Percentiles rank a stretch among this genome's conserved stretches.
Conservation (phyloP, 163 green algal species). For the Chlorella variabilis region DNA sequence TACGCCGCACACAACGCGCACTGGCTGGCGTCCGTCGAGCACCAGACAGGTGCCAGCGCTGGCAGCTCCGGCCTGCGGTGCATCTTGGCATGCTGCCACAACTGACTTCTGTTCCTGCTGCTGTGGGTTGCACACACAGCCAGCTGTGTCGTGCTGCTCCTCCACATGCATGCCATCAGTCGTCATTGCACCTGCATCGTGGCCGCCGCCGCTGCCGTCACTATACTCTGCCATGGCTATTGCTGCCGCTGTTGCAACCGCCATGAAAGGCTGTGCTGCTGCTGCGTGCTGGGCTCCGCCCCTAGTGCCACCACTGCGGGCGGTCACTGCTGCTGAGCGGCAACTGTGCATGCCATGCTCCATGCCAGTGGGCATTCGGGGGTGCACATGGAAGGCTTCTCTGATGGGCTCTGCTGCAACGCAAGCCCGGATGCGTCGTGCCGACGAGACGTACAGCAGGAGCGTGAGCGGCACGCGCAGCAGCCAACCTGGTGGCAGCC, state of each 20-base stretch:
- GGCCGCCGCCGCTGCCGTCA: neutral
- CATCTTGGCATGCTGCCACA: neutral
- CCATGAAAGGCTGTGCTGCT: neutral
- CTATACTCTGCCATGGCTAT: neutral
- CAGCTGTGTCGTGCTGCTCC: neutral
- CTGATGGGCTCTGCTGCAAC: slow-evolving; percentile 53
- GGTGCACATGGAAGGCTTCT: slow-evolving; percentile 38
- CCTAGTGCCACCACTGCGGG: no score
- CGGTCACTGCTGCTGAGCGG: neutral
- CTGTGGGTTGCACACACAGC: no score
- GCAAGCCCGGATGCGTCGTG: slow-evolving; percentile 45
- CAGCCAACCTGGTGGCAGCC: slow-evolving; percentile 62
- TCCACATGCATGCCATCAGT: neutral
- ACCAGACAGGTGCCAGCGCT: slow-evolving; percentile 29
- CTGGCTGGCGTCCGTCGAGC: slow-evolving; percentile 32
- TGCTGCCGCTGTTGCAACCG: neutral
- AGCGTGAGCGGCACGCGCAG: slow-evolving; percentile 38
- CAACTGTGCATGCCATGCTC: slow-evolving; percentile 13
- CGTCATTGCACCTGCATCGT: no score
- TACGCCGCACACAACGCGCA: slow-evolving; percentile 56
- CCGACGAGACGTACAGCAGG: slow-evolving; percentile 51
- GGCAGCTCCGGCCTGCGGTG: no score
- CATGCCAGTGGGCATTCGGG: neutral
- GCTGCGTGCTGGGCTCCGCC: neutral
- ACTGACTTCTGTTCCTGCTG: neutral